Evolutionary conservation across 2,329 filamentous ascomycete genomes (phyloP), one percentile per base, ranked within the genome.

Genomic region (Lachnellula willkommii): DNA sequence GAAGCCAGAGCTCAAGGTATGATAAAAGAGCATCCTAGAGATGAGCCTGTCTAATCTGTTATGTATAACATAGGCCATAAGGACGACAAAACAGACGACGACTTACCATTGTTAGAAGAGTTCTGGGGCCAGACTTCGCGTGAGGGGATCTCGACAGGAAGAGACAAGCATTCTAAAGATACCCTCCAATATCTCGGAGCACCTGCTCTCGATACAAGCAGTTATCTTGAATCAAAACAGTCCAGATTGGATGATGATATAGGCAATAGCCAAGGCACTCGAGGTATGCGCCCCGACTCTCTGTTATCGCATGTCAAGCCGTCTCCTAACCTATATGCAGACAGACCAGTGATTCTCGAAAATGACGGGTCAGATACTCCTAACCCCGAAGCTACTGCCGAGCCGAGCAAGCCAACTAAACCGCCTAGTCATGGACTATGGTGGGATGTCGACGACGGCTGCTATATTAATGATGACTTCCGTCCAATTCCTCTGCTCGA

Each of bases 91-190:
- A 47, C 36, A 56, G 39, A 56, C 22, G 50, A 40, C 32, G 20
- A 56, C 53, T 49, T 53, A 50, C 45, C 43, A 59, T 59, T 50
- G 50, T 45, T 59, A 26, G 26, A 56, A 37, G 50, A 56, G 53
- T 36, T 15, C 15, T 52, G 17, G 20, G 32, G 39, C 52, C 26
- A 36, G 14, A 35, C 56, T 52, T 50, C 45, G 35, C 36, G 17
- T 53, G 52, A 42, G 26, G 52, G 52, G 52, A 52, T 55, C 56
- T 55, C 43, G 35, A 58, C 48, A 26, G 24, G 24, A 43, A 17
- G 56, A 26, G 17, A 53, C 22, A 53, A 42, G 48, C 50, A 58
- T 17, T 50, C 43, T n/a, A 28, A 28, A 45, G 42, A 17, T 39
- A 53, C 52, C 36, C 14, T 50, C 51, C 14, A 55, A 47, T 35